Base-by-base conservation (phyloP, 2,329 filamentous ascomycete genomes). In the Penicillium brevicompactum region DNA sequence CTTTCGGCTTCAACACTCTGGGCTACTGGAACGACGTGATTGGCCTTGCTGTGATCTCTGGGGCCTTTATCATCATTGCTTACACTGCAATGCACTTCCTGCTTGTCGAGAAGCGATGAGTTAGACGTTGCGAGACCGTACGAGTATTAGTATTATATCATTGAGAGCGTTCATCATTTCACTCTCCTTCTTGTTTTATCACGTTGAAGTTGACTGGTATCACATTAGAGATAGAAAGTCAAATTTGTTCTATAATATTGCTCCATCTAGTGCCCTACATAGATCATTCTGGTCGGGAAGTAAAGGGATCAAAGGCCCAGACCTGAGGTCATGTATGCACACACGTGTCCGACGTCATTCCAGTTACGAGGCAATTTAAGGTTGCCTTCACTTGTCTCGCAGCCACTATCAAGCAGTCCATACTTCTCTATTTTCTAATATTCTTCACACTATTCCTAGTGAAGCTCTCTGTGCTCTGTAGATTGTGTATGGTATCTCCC, bases 1-100 rank as follows among this genome's bases (percentile, higher is more conserved):
- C 90, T 0, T 99, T 99, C 73, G 94, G 94, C 1, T 99, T 99
- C 73, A 84, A 96, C 69, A 95, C 92, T 27, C 80, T 87, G 57
- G 91, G 91, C 0, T 82, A 96, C 53, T 97, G 92, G 92, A 78
- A 78, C 43, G 94, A 99, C 73, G 86, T 94, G 24, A 79, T 89
- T 49, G 92, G 91, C 45, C 78, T 99, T 13, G 91, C 85, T 5
- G 80, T 94, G 10, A 95, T 97, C 74, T 91, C 89, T 1, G 88
- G 84, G 0, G 82, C 85, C 0, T 99, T 97, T 69, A 86, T 97
- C 46, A 76, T 97, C 43, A 80, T 97, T 62, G 93, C 94, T 6
- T 99, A 97, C 72, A 80, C 78, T 30, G 92, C 93, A 14, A 96
- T 99, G 91, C 94, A 99, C 78, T 76, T 97, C 58, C 76, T 99